Conservation (phyloP, 352 stramenopile species). For the Globisporangium orthogonon region DNA sequence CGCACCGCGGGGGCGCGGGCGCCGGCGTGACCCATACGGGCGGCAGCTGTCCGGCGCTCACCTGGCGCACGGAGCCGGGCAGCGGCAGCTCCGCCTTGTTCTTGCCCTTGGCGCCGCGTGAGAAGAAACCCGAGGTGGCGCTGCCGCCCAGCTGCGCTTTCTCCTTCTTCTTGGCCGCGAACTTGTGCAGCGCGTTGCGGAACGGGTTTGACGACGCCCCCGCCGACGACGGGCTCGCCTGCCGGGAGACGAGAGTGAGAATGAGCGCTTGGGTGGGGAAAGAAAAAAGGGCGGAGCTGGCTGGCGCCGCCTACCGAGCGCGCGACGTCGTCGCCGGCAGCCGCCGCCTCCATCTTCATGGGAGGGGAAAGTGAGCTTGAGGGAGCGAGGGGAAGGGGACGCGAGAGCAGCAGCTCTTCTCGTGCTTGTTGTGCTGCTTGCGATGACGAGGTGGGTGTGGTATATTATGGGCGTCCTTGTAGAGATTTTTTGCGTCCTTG, state of each 20-base stretch:
- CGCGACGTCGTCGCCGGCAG: neutral
- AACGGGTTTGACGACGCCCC: slow-evolving; percentile 57
- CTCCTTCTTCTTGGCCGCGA: slow-evolving; percentile 69
- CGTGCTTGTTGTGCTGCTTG: too few species aligned
- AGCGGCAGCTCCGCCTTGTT: slow-evolving; percentile 36
- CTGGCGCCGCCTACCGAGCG: neutral
- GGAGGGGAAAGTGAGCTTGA: neutral
- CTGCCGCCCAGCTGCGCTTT: slow-evolving; percentile 33
- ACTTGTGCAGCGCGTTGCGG: slow-evolving; percentile 76
- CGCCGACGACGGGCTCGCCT: slow-evolving; percentile 19
- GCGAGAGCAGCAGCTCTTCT: too few species aligned
- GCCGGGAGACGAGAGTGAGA: neutral
- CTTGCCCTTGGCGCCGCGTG: slow-evolving; percentile 23
- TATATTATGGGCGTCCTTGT: too few species aligned
- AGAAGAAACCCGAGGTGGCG: slow-evolving; percentile 68
- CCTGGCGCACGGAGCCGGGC: slow-evolving; percentile 67
- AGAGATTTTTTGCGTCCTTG: too few species aligned
- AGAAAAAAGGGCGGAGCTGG: too few species aligned
- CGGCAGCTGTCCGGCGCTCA: slow-evolving; percentile 61
- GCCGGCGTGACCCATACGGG: slow-evolving; percentile 71
- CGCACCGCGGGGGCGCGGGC: slow-evolving; percentile 37
- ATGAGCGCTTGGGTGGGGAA: too few species aligned
- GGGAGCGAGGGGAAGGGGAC: too few species aligned
- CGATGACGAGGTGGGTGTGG: too few species aligned
- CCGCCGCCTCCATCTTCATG: neutral